Evolutionary conservation across 352 stramenopile genomes (phyloP), one percentile per base, ranked within the genome.

Genomic region (Phytophthora macrochlamydospora): DNA sequence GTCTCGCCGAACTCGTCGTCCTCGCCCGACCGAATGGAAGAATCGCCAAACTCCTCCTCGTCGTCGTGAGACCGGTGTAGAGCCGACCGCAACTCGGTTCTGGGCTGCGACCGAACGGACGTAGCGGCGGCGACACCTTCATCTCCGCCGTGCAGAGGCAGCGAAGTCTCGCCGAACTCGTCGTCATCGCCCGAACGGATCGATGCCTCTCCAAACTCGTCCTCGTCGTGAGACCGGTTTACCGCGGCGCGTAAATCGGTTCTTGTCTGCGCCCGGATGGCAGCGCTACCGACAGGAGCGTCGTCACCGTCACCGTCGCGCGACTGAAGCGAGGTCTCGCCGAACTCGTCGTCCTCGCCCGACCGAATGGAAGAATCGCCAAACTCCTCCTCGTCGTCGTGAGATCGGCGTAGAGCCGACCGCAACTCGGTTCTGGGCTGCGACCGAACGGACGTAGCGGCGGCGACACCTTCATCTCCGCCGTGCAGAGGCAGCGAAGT

Each of bases 171-270:
- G 13, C 4, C 38, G 38, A 45, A 45, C 32, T 35, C 46, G 28
- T 31, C 46, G 24, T 31, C 32, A 12, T 35, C 46, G 32, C 37
- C 28, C 24, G 9, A n/a, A 31, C 9, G 43, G 45, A 45, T 51
- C 12, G 44, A 35, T 13, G 49, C 56, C n/a, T 56, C 56, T 32
- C 57, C 53, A 9, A 54, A 70, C 30, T 65, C 45, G 45, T 69
- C 66, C 12, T 59, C 66, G 28, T 65, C 51, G n/a, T 51, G n/a
- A 4, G 14, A 31, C 38, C 12, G 24, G 37, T 55, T 30, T 32
- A 45, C 48, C 6, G 53, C 33, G 2, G 62, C 43, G 6, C 28
- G 45, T 1, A 56, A 42, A 11, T 55, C 49, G 7, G 51, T 45
- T 24, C 55, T 24, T 24, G 18, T 24, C 18, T 24, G 18, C 18